Evolutionary conservation across 2,329 filamentous ascomycete species (phyloP).

Genomic region (Gaeumannomyces tritici): DNA sequence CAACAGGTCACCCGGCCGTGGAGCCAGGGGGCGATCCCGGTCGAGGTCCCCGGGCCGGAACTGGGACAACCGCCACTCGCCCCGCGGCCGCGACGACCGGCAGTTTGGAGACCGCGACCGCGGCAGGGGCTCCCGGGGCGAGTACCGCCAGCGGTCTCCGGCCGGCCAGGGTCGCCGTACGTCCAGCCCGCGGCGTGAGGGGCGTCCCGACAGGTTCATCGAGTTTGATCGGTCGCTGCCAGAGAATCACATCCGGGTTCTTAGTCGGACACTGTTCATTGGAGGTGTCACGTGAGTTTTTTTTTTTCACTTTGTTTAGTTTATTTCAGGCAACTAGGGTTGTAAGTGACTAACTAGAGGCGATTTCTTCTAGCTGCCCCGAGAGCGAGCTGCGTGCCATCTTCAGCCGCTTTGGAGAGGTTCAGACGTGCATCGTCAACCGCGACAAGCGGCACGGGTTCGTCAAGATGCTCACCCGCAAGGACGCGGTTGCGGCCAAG

Average conservation of each 20-base stretch:
- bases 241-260: slow-evolving; percentile 75
- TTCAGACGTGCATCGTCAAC: slow-evolving; percentile 97
- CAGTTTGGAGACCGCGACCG: slow-evolving; percentile 55
- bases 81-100: slow-evolving; percentile 55
- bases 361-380: slow-evolving; percentile 36
- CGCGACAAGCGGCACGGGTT: slow-evolving; percentile 97
- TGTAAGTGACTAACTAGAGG: background rate
- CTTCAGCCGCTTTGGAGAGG: slow-evolving; percentile 73
- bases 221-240: slow-evolving; percentile 69
- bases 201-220: slow-evolving; percentile 54
- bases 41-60: slow-evolving; percentile 72
- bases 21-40: slow-evolving; percentile 56
- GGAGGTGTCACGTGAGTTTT: slow-evolving; percentile 65
- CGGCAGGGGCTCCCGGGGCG: slow-evolving; percentile 54
- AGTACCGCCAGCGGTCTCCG: slow-evolving; percentile 86
- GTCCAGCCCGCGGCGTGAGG: slow-evolving; percentile 37
- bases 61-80: slow-evolving; percentile 58
- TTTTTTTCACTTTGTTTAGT: background rate
- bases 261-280: slow-evolving; percentile 92
- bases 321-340: too few relatives aligned
- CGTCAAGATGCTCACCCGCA: slow-evolving; percentile 92
- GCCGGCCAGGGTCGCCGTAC: slow-evolving; percentile 48
- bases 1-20: slow-evolving; percentile 46
- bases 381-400: slow-evolving; percentile 74
- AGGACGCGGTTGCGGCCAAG: slow-evolving; percentile 76